Evolutionary conservation across 164 flowering plant species (phyloP).

Genomic region (Tetrastigma voinierianum): DNA sequence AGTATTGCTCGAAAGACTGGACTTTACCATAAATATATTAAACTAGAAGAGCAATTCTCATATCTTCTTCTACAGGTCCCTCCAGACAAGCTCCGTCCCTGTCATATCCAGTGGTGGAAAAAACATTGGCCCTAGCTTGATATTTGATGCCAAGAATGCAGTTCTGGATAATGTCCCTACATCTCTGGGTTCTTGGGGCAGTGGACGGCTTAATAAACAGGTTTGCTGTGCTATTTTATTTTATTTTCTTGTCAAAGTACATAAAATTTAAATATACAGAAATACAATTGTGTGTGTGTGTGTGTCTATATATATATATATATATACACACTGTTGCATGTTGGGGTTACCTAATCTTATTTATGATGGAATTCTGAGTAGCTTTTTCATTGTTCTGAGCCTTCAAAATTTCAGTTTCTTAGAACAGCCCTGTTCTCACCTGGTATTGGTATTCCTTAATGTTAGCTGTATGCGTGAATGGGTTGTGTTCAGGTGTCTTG

Average conservation of each 20-base stretch:
- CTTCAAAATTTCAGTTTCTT: neutral
- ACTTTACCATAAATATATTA: neutral
- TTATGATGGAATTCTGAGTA: no score
- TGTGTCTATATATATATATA: neutral
- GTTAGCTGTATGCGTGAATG: neutral
- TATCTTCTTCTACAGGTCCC: constrained; percentile 43
- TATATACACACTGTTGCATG: neutral
- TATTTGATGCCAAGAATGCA: constrained; percentile 50
- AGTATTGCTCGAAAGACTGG: constrained; percentile 29
- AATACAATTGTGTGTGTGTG: neutral
- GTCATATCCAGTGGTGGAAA: constrained; percentile 32
- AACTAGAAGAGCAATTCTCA: neutral
- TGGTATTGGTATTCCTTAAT: neutral
- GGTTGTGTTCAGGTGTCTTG: no score
- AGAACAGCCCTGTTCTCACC: neutral
- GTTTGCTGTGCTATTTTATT: constrained; percentile 24
- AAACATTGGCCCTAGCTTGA: constrained; percentile 38
- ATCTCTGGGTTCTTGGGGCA: constrained; percentile 61
- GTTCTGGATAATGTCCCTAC: constrained; percentile 49
- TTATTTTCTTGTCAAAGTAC: neutral
- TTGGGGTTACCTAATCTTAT: no score
- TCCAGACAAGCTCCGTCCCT: constrained; percentile 34
- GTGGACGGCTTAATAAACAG: constrained; percentile 55
- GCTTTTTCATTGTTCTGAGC: neutral
- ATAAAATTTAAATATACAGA: no score